phyloP scores from a whole-genome alignment of 352 stramenopile species.

The Globisporangium echinulatum region DNA sequence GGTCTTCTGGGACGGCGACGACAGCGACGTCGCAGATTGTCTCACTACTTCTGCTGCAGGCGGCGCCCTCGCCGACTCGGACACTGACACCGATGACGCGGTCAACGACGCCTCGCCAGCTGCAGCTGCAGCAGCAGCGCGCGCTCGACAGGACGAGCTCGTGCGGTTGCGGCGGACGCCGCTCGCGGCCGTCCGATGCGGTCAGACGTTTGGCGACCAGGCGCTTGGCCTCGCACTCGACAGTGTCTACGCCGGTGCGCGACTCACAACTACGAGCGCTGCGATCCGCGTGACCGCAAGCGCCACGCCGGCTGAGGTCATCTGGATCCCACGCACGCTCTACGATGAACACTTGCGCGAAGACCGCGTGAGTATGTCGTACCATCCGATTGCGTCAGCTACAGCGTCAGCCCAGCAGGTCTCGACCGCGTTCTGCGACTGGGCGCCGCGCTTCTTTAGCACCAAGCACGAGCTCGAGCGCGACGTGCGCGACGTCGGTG shows the following conservation, averaged over 20 bases:
- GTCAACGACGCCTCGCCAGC: background rate
- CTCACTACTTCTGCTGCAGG: background rate
- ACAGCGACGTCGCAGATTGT: slow-evolving; percentile 3
- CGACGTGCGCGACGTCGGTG: slow-evolving; percentile 2
- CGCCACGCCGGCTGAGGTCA: slow-evolving; percentile 38
- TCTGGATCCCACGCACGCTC: slow-evolving; percentile 30
- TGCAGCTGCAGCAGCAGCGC: background rate
- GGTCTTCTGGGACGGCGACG: slow-evolving; percentile 31
- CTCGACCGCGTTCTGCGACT: slow-evolving; percentile 7
- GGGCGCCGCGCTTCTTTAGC: slow-evolving; percentile 8
- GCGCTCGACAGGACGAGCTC: slow-evolving; percentile 4
- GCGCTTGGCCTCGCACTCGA: slow-evolving; percentile 36
- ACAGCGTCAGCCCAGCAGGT: background rate
- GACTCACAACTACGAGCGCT: slow-evolving; percentile 9
- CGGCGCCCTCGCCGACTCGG: background rate
- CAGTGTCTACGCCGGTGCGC: slow-evolving; percentile 8
- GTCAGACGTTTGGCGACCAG: slow-evolving; percentile 52
- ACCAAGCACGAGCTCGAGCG: slow-evolving; percentile 1
- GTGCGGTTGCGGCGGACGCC: slow-evolving; percentile 5
- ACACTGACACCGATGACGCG: background rate
- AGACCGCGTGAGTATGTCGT: slow-evolving; percentile 34
- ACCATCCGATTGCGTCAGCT: slow-evolving; percentile 18
- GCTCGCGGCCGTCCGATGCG: slow-evolving; percentile 25
- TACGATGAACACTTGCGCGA: slow-evolving; percentile 31
- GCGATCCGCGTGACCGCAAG: slow-evolving; percentile 28